Evolutionary conservation across 192 early-diverging fungal species (phyloP), one percentile per base, ranked within the genome.

Genomic region (Coemansia pectinata): DNA sequence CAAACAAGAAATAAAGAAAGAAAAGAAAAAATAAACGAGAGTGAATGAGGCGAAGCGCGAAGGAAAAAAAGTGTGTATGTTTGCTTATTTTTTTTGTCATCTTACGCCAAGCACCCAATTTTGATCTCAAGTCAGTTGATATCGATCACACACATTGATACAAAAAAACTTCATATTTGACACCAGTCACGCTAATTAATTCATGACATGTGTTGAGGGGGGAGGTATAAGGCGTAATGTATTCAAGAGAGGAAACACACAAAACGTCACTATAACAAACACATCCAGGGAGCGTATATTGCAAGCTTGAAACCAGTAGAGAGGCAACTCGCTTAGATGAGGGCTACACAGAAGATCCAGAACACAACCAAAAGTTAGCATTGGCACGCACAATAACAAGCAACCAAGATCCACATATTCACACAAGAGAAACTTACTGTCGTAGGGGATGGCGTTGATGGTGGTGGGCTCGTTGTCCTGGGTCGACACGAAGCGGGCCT

Each of bases 401-500:
- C 29, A 23, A 15, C 4, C 52, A 5, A 33, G 47, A 48, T 15
- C 31, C 29, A 52, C 27, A 39, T 14, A 45, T 63, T 23, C 21
- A 25, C 31, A 31, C 14, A 33, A 31, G 29, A 11, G 33, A 31
- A 27, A 76, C 79, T 81, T 81, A 81, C 79, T 91, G 75, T 99
- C 97, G 86, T 98, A 98, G 71, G 97, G 90, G 83, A 98, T 92
- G 77, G 97, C 93, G 76, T 91, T 87, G 85, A 99, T 87, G 83
- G 96, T 99, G 77, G 88, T 89, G 72, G 96, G 96, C 85, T 85
- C 76, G 87, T 97, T 97, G 87, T 91, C 85, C 83, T 87, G 85
- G 84, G 90, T 90, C 55, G 93, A 91, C 77, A 99, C 93, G 74
- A 89, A 88, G 87, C 90, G 95, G 70, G 94, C 91, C 59, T 88